Evolutionary conservation across 1,139 yeast species (phyloP), one percentile per base, ranked within the genome.

Genomic region (Insectozyma bohioensis): DNA sequence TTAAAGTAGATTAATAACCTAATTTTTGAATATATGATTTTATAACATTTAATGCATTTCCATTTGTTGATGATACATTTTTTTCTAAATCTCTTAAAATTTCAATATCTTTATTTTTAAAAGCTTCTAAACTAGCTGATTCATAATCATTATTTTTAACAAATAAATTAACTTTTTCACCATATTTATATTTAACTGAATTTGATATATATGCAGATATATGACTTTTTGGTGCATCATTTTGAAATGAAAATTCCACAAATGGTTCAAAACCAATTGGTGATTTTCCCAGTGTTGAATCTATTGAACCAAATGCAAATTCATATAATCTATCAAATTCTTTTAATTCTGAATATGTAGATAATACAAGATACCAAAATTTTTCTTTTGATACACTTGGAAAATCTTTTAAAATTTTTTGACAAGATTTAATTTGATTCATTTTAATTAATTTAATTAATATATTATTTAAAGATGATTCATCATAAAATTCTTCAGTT

Each of bases 261-360:
- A 87, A 79, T 2, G 82, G 78, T 41, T 70, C 72, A 43, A 80
- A 84, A 0, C 94, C 94, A 35, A 87, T 83, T 0, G 90, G 87
- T 1, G 94, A 74, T 46, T 75, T 79, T 35, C 70, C 67, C n/a
- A 42, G 36, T 1, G 47, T 41, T 21, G 51, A 50, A 23, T 45
- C 41, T 4, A 48, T 42, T 3, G 56, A 39, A 7, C 70, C 54
- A 6, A 61, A 51, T 18, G 65, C 55, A 45, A 73, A 72, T 37
- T 67, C 68, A 40, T 64, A 75, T 22, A 90, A 56, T 30, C 76
- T 79, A 18, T 80, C 85, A 65, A 84, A 85, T 31, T 80, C 79
- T 6, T 73, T 66, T 2, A 67, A 49, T 10, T 67, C 58, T 1
- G 79, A 65, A 33, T 78, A 67, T 0, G 75, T 72, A 14, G 74